A percentile compares a stretch with the other conserved stretches of the same genome.
These are phyloP conservation scores for Copromyces sp. DNA, from an alignment of 495 filamentous ascomycete genomes.

Conservation along the genomic window DNA sequence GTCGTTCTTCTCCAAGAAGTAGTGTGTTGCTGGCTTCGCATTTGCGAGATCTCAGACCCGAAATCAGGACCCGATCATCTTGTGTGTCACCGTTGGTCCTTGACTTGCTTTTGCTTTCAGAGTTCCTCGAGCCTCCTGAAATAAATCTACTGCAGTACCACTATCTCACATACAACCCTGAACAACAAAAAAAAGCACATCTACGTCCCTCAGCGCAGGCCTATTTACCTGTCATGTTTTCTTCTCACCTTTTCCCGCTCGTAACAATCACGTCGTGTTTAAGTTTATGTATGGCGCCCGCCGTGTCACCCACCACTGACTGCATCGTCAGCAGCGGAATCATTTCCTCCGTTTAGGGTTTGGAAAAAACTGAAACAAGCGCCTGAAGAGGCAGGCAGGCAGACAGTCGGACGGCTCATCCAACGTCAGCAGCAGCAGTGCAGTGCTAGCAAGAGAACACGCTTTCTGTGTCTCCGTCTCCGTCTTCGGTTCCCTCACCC, in stretches of 20 bases:
- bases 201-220: too few relatives aligned
- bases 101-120: neutral
- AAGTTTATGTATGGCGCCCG: neutral
- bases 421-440: neutral
- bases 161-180: neutral
- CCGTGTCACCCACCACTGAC: neutral
- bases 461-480: neutral
- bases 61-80: neutral
- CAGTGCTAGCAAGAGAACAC: neutral
- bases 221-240: neutral
- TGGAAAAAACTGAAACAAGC: neutral
- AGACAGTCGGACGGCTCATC: neutral
- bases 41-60: neutral
- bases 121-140: neutral
- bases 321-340: neutral
- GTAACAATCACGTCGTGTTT: neutral
- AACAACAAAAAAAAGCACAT: neutral
- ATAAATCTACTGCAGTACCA: neutral
- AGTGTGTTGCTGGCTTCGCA: neutral
- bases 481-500: neutral
- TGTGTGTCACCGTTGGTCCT: neutral
- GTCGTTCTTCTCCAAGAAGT: slow-evolving; percentile 87
- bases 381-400: neutral
- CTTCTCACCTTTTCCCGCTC: neutral
- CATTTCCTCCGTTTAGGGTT: neutral